Percentiles rank a stretch among this genome's conserved stretches.
Evolutionary conservation across 768 basidiomycete genomes (phyloP).

Genomic region (Phaeotremella fagi): DNA sequence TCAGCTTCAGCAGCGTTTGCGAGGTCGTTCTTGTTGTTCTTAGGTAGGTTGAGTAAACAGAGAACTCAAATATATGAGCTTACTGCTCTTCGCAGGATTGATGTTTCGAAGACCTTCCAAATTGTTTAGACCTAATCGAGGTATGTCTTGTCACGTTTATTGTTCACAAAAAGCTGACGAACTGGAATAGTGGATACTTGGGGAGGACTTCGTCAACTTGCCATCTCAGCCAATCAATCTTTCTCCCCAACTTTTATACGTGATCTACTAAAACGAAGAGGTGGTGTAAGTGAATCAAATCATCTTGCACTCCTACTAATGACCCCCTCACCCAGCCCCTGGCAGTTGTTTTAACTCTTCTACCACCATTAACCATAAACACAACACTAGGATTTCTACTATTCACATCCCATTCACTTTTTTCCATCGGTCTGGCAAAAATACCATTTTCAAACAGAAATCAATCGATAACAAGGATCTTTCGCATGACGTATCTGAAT

Average conservation of each 20-base stretch:
- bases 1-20: constrained; percentile 44
- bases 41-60: too few species aligned
- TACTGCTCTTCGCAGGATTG: constrained; percentile 25
- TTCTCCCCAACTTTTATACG: constrained; percentile 40
- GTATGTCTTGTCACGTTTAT: constrained; percentile 7
- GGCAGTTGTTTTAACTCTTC: constrained; percentile 31
- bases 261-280: constrained; percentile 30
- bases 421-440: constrained; percentile 28
- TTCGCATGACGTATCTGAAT: too few species aligned
- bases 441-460: constrained; percentile 26
- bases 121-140: constrained; percentile 41
- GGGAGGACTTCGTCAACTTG: constrained; percentile 40
- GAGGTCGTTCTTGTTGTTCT: constrained; percentile 34
- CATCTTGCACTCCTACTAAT: neutral
- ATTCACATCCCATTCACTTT: constrained; percentile 45
- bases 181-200: constrained; percentile 40
- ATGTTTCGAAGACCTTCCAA: constrained; percentile 45
- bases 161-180: neutral
- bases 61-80: too few species aligned
- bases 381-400: constrained; percentile 43
- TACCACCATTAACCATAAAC: constrained; percentile 44
- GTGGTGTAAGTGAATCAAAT: constrained; percentile 32
- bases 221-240: constrained; percentile 39
- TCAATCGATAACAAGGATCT: too few species aligned
- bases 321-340: constrained; percentile 7